These are phyloP conservation scores for Dactylellina cionopaga DNA, from an alignment of 2,329 filamentous ascomycete genomes.

Conservation along the genomic window DNA sequence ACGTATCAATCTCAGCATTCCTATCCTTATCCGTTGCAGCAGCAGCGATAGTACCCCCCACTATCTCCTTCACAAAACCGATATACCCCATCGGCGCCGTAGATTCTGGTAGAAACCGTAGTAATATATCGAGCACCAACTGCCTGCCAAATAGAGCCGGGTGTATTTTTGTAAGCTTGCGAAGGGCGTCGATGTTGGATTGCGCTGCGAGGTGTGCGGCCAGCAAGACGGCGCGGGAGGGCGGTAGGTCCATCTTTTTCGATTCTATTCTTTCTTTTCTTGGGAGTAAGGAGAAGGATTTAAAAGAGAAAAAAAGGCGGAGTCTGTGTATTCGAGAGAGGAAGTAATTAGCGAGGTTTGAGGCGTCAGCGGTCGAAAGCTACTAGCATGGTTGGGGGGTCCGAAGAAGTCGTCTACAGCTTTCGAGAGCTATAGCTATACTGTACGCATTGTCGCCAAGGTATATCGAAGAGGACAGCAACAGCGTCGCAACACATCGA, in stretches of 20 bases:
- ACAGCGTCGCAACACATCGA: neutral
- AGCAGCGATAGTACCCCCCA: neutral
- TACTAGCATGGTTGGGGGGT: too few species aligned
- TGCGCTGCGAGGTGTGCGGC: constrained; percentile 75
- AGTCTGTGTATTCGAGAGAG: neutral
- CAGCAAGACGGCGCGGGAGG: constrained; percentile 76
- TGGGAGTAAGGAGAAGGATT: neutral
- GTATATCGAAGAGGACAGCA: constrained; percentile 9
- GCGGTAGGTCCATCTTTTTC: constrained; percentile 58
- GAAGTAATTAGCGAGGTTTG: too few species aligned
- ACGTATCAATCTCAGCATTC: constrained; percentile 29
- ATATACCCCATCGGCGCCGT: constrained; percentile 40
- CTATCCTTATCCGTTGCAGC: neutral
- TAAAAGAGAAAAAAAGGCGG: neutral
- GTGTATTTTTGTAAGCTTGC: constrained; percentile 69
- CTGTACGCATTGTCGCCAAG: too few species aligned
- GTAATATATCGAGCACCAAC: constrained; percentile 75
- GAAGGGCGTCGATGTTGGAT: constrained; percentile 72
- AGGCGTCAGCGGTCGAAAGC: too few species aligned
- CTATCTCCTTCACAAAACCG: constrained; percentile 45
- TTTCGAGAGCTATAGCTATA: too few species aligned
- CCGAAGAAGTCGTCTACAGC: too few species aligned
- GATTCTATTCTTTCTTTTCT: neutral
- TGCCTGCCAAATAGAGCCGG: constrained; percentile 70
- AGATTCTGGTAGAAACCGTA: constrained; percentile 81